A percentile compares a stretch with the other conserved stretches of the same genome.
Conservation (phyloP, 1,139 yeast genomes). For the Lodderomyces orthopsilosis region DNA sequence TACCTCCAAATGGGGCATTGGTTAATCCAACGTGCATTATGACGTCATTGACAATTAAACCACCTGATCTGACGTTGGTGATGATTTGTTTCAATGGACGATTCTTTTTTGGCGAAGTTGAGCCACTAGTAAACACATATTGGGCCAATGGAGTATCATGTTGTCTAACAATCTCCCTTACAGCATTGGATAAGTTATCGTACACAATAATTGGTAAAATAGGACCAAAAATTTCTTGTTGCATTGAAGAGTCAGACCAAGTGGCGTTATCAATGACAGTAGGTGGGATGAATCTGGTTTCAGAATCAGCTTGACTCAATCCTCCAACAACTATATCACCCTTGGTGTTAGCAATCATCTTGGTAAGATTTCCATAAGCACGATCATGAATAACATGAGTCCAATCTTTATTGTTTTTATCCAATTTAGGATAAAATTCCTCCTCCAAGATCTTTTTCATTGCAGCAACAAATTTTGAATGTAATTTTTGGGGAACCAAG, state of each 20-base stretch:
- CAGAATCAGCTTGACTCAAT: constrained; percentile 35
- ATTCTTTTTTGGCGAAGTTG: constrained; percentile 32
- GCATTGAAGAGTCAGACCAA: constrained; percentile 72
- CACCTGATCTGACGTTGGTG: constrained; percentile 69
- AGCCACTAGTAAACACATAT: constrained; percentile 63
- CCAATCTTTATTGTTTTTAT: constrained; percentile 35
- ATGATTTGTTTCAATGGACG: constrained; percentile 52
- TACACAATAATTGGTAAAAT: constrained; percentile 70
- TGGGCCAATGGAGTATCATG: constrained; percentile 90
- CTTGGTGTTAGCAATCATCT: constrained; percentile 47
- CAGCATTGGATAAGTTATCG: constrained; percentile 44
- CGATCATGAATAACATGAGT: constrained; percentile 65
- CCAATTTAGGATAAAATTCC: constrained; percentile 36
- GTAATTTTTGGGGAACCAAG: constrained; percentile 57
- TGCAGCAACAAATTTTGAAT: constrained; percentile 50
- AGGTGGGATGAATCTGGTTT: constrained; percentile 62
- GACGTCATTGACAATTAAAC: constrained; percentile 67
- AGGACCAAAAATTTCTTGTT: constrained; percentile 82
- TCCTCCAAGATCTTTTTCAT: constrained; percentile 42
- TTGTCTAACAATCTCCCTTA: constrained; percentile 43
- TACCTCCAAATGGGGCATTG: constrained; percentile 90
- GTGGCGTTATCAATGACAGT: constrained; percentile 62
- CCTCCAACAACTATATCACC: constrained; percentile 67
- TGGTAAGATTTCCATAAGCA: constrained; percentile 52
- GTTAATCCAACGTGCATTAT: constrained; percentile 67